phyloP scores from a whole-genome alignment of 768 basidiomycete species.

The Coprinopsis strossmayeri region DNA sequence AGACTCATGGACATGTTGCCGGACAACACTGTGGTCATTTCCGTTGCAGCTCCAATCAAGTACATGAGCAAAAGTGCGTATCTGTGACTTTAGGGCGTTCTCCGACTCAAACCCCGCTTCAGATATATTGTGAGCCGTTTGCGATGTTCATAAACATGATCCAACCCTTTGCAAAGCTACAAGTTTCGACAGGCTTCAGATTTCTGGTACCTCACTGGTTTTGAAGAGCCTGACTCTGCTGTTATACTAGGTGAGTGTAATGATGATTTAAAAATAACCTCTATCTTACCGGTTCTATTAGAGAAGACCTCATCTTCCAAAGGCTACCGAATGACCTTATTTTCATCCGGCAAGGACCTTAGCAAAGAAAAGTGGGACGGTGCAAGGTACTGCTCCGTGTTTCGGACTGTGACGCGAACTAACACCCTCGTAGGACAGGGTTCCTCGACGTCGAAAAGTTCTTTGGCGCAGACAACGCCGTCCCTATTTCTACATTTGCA shows the following conservation, averaged over 20 bases:
- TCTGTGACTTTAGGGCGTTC: slow-evolving; percentile 2
- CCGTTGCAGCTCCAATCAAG: slow-evolving; percentile 73
- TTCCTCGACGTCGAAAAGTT: slow-evolving; percentile 54
- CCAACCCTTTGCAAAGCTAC: slow-evolving; percentile 50
- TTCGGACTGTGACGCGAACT: not conserved
- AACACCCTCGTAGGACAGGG: slow-evolving; percentile 41
- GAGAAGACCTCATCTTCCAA: slow-evolving; percentile 65
- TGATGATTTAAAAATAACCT: not conserved
- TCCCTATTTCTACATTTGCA: slow-evolving; percentile 48
- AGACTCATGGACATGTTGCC: slow-evolving; percentile 71
- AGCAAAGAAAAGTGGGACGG: slow-evolving; percentile 92
- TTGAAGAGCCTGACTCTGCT: slow-evolving; percentile 88
- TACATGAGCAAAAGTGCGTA: slow-evolving; percentile 78
- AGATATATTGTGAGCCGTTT: slow-evolving; percentile 70
- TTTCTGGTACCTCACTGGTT: slow-evolving; percentile 96
- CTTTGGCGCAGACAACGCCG: slow-evolving; percentile 77
- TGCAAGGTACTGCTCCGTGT: slow-evolving; percentile 38
- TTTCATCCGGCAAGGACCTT: slow-evolving; percentile 68
- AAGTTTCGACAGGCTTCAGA: slow-evolving; percentile 91
- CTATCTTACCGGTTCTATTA: slow-evolving; percentile 20
- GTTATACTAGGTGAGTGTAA: slow-evolving; percentile 62
- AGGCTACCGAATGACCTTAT: slow-evolving; percentile 86
- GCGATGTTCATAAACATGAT: not conserved
- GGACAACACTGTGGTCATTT: slow-evolving; percentile 66
- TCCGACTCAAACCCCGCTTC: slow-evolving; percentile 10